Percentiles rank a stretch among this genome's conserved stretches.
Conservation (phyloP, 2,329 filamentous ascomycete species). For the Colletotrichum plurivorum region DNA sequence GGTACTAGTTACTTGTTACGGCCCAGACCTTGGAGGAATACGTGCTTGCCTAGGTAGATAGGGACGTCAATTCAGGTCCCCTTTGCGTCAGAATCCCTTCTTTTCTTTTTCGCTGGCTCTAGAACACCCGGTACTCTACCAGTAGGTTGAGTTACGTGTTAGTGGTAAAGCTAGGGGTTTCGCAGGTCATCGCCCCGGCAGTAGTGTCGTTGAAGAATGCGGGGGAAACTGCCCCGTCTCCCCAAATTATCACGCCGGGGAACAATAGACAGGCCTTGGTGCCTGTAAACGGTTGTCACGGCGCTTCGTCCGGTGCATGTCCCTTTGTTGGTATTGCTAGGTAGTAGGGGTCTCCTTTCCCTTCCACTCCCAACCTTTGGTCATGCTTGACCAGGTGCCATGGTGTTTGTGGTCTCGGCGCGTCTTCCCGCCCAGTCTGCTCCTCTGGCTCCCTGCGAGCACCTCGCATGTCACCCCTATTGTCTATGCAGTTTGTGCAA, state of each 20-base stretch:
- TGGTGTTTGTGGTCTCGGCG: conserved; percentile 6
- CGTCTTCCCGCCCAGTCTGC: too few relatives aligned
- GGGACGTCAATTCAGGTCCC: too few relatives aligned
- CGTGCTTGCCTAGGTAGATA: too few relatives aligned
- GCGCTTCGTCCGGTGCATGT: conserved; percentile 2
- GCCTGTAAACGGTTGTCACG: not conserved
- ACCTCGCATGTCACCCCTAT: not conserved
- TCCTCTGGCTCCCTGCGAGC: too few relatives aligned
- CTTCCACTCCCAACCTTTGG: not conserved
- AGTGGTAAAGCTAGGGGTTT: conserved; percentile 12
- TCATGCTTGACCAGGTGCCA: too few relatives aligned
- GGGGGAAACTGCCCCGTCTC: conserved; percentile 11
- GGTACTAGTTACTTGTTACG: too few relatives aligned
- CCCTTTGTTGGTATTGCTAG: conserved; percentile 1
- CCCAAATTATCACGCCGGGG: not conserved
- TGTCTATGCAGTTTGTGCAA: not conserved
- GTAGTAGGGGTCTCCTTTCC: not conserved
- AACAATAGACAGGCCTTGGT: not conserved
- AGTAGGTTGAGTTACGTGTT: not conserved
- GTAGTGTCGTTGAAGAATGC: conserved; percentile 19
- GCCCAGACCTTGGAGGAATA: too few relatives aligned
- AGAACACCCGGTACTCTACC: too few relatives aligned
- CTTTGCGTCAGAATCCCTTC: too few relatives aligned
- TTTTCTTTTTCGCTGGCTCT: not conserved
- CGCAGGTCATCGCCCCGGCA: not conserved